Percentiles rank a stretch among this genome's conserved stretches.
Conservation (phyloP, 768 basidiomycete genomes). For the Pisolithus orientalis region DNA sequence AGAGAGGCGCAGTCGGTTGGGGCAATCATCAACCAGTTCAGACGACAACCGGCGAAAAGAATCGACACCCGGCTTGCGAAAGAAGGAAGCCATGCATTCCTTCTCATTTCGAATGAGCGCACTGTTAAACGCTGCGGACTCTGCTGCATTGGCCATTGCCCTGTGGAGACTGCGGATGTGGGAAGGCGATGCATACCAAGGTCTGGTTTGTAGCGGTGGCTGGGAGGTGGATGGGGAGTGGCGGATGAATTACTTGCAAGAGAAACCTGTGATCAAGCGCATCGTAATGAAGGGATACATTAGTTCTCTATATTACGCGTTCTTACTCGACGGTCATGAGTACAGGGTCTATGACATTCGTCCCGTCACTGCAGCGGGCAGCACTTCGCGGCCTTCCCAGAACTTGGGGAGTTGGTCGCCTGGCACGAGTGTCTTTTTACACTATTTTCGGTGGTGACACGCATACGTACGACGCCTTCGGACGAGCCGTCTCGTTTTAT, state of each 20-base stretch:
- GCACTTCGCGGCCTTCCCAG: slow-evolving; percentile 80
- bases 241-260: slow-evolving; percentile 13
- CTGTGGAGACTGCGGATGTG: slow-evolving; percentile 79
- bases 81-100: slow-evolving; percentile 64
- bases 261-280: slow-evolving; percentile 2
- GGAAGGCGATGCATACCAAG: slow-evolving; percentile 41
- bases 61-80: slow-evolving; percentile 22
- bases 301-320: slow-evolving; percentile 8
- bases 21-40: background rate
- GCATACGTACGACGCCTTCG: slow-evolving; percentile 96
- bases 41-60: background rate
- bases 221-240: slow-evolving; percentile 35
- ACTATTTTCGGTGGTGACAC: slow-evolving; percentile 87
- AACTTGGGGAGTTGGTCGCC: slow-evolving; percentile 85
- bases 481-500: slow-evolving; percentile 99
- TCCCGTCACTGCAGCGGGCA: slow-evolving; percentile 30
- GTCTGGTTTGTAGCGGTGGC: slow-evolving; percentile 2
- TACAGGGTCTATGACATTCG: slow-evolving; percentile 19
- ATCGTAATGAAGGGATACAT: background rate
- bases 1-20: slow-evolving; percentile 33
- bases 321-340: slow-evolving; percentile 42
- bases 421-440: slow-evolving; percentile 89
- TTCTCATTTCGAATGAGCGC: slow-evolving; percentile 48
- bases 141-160: slow-evolving; percentile 60
- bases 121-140: slow-evolving; percentile 51